Base-by-base conservation (phyloP, 139 green algal genomes). In the Mesotaenium endlicherianum region DNA sequence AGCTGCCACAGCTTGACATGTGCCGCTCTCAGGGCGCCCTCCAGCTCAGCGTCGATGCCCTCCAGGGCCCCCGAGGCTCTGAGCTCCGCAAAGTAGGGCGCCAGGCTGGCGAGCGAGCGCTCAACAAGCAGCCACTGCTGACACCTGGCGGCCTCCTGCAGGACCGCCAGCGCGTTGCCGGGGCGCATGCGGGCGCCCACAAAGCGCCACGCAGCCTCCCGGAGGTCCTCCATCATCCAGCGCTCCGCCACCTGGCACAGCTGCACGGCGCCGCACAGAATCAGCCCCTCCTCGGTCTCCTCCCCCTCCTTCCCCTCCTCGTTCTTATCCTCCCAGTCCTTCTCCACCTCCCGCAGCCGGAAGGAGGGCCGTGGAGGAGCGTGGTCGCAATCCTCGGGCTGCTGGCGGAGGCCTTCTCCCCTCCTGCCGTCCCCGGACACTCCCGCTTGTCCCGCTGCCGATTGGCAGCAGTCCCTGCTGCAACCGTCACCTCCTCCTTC, bases 1-100 rank as follows among this genome's bases (percentile, higher is more conserved):
- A n/a, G n/a, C n/a, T n/a, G n/a, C n/a, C n/a, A n/a, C n/a, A 72
- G 60, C 60, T 72, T 72, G 36, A 72, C 60, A 72, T 72, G 60
- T 72, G 60, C 60, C 11, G 20, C 60, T 6, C 60, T 36, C 6
- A 72, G 8, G 5, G 60, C 60, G 8, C 5, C 60, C 43, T 38
- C 36, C 6, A 72, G 60, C 6, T 72, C 60, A 14, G 41, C 11
- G 11, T 6, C 17, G 11, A 72, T 36, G 11, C 60, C 41, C 8
- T 72, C 60, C 8, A 72, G 60, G 36, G 41, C 60, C 17, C 11
- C 60, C 11, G 8, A 38, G 5, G 41, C 60, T 14, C 60, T 72
- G 5, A 72, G 60, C 60, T 72, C 60, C 11, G 43, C 6, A 72
- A 47, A 72, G 11, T 11, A 6, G 8, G 60, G 60, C 6, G 11